phyloP scores from a whole-genome alignment of 225 moss, liverwort and hornwort genomes.

The Ulota crispa region DNA sequence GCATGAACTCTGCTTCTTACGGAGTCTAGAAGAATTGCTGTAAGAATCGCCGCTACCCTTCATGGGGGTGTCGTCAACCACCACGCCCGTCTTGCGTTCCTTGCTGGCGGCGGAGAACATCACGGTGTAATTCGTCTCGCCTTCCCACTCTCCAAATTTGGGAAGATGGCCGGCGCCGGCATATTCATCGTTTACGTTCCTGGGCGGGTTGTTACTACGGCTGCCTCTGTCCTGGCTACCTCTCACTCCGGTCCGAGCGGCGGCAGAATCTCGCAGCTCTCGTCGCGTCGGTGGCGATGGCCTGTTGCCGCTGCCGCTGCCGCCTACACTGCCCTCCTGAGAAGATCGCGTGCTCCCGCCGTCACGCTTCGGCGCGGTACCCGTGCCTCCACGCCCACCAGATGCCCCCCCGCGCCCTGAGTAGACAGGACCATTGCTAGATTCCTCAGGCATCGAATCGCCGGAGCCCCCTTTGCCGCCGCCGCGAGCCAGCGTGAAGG shows the following conservation, averaged over 20 bases:
- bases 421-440: constrained; percentile 9
- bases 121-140: constrained; percentile 77
- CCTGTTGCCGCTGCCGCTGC: neutral
- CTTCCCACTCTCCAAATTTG: constrained; percentile 83
- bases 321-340: constrained; percentile 4
- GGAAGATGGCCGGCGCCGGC: constrained; percentile 51
- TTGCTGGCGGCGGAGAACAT: constrained; percentile 76
- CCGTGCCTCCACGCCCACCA: neutral
- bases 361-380: constrained; percentile 11
- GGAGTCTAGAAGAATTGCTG: constrained; percentile 1
- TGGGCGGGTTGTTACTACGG: neutral
- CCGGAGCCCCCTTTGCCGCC: constrained; percentile 30
- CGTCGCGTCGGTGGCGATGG: constrained; percentile 16
- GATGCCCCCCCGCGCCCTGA: neutral
- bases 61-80: constrained; percentile 19
- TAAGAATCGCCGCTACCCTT: constrained; percentile 18
- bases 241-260: neutral
- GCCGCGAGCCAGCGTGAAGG: constrained; percentile 24
- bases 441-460: constrained; percentile 25
- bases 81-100: constrained; percentile 45
- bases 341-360: constrained; percentile 28
- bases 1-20: constrained; percentile 35
- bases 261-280: neutral
- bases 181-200: constrained; percentile 2
- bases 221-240: neutral